Percentiles rank a stretch among this genome's conserved stretches.
Evolutionary conservation across 1,284 basidiomycete genomes (phyloP).

Genomic region (Pterulicium gracile): DNA sequence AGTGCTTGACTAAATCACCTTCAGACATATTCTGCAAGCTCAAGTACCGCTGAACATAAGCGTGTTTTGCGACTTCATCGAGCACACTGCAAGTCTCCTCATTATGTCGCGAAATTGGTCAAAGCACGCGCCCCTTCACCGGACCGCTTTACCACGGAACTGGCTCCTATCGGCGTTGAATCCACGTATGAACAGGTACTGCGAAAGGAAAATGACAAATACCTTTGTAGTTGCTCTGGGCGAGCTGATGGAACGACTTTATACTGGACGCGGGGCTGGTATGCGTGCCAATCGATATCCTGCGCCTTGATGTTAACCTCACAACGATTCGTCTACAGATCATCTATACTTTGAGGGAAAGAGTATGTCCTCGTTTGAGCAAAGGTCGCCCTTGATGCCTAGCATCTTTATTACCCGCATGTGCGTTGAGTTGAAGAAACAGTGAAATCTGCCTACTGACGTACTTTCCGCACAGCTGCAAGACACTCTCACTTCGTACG

Average conservation of each 20-base stretch:
- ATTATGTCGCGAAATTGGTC: slow-evolving; percentile 18
- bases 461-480: slow-evolving; percentile 6
- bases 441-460: no score
- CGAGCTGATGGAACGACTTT: slow-evolving; percentile 21
- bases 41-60: slow-evolving; percentile 25
- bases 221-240: slow-evolving; percentile 16
- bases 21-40: slow-evolving; percentile 29
- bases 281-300: neutral
- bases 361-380: slow-evolving; percentile 9
- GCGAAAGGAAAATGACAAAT: slow-evolving; percentile 8
- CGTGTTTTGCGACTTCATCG: slow-evolving; percentile 35
- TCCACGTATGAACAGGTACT: slow-evolving; percentile 9
- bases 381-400: slow-evolving; percentile 13
- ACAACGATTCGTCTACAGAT: slow-evolving; percentile 10
- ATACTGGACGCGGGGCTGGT: slow-evolving; percentile 17
- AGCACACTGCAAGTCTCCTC: slow-evolving; percentile 27
- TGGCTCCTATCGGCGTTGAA: slow-evolving; percentile 27
- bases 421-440: no score
- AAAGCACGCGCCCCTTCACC: slow-evolving; percentile 21
- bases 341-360: slow-evolving; percentile 20
- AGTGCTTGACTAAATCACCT: neutral
- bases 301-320: slow-evolving; percentile 1
- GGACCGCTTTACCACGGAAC: slow-evolving; percentile 33
- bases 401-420: slow-evolving; percentile 27
- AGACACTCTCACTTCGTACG: neutral